These are phyloP conservation scores for Nitzschia sp. DNA, from an alignment of 108 stramenopile genomes.

Conservation along the genomic window DNA sequence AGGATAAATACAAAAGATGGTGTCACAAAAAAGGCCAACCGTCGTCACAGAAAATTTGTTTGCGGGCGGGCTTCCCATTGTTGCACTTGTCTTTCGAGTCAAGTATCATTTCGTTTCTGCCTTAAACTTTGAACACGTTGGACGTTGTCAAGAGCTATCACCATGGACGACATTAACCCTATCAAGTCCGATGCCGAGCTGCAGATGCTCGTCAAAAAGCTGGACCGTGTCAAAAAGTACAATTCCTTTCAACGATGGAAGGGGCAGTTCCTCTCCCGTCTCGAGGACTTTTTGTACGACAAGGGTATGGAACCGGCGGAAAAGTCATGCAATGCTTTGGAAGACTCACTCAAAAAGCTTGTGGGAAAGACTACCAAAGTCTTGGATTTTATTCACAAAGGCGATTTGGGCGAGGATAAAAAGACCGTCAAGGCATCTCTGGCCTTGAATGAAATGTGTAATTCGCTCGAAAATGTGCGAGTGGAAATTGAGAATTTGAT, in stretches of 20 bases:
- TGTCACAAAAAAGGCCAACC: no score
- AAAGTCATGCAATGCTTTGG: slow-evolving; percentile 13
- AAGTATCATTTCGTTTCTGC: no score
- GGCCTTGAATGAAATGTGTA: slow-evolving; percentile 41
- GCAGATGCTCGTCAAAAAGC: slow-evolving; percentile 8
- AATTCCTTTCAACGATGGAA: slow-evolving; percentile 32
- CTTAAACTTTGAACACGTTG: no score
- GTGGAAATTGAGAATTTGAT: slow-evolving; percentile 18
- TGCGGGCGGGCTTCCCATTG: no score
- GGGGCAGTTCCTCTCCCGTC: slow-evolving; percentile 9
- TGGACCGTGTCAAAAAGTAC: slow-evolving; percentile 24
- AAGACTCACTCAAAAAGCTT: background rate
- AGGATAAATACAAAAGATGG: no score
- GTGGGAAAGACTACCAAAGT: background rate
- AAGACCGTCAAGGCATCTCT: slow-evolving; percentile 33
- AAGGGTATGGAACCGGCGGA: slow-evolving; percentile 32
- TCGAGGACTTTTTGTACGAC: slow-evolving; percentile 29
- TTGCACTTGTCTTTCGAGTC: no score
- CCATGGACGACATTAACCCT: slow-evolving; percentile 16
- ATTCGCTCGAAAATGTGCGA: background rate
- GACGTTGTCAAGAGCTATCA: no score
- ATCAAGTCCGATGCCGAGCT: slow-evolving; percentile 19
- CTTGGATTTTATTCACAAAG: slow-evolving; percentile 17
- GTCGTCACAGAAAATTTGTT: no score
- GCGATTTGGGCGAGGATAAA: slow-evolving; percentile 28